phyloP scores from a whole-genome alignment of 371 early-diverging fungal genomes.

The Sporodiniella umbellata region DNA sequence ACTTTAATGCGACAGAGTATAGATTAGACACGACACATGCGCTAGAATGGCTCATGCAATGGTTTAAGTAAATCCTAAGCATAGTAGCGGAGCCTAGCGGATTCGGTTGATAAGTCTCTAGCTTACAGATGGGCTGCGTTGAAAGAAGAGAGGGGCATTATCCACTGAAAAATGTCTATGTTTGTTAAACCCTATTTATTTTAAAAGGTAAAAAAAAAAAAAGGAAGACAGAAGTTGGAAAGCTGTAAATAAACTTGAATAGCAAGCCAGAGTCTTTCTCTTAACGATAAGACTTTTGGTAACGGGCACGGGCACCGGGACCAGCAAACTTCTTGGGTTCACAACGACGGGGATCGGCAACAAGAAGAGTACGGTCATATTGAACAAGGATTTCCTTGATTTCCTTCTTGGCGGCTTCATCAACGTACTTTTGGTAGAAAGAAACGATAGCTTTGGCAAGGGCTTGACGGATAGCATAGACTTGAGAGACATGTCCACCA shows the following conservation, averaged over 20 bases:
- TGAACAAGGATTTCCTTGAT: constrained; percentile 94
- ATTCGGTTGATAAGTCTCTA: too few species aligned
- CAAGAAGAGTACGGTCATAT: constrained; percentile 98
- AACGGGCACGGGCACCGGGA: constrained; percentile 99
- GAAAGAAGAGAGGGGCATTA: background rate
- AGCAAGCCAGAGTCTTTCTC: background rate
- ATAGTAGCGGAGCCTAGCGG: too few species aligned
- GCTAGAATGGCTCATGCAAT: too few species aligned
- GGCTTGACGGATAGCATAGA: constrained; percentile 99
- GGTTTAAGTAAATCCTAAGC: too few species aligned
- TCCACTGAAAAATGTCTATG: background rate
- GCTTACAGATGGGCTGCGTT: too few species aligned
- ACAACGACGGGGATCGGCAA: constrained; percentile 99
- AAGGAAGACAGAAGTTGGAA: too few species aligned
- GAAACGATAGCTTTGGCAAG: constrained; percentile 99
- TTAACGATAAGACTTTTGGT: constrained; percentile 97
- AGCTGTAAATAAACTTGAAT: background rate
- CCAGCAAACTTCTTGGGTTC: constrained; percentile 99
- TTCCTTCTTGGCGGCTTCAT: constrained; percentile 99
- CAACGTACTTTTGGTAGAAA: constrained; percentile 98
- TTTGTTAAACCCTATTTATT: too few species aligned
- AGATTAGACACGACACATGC: too few species aligned
- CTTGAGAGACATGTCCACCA: constrained; percentile 96
- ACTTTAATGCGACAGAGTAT: too few species aligned
- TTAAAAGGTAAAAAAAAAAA: too few species aligned